Evolutionary conservation across 805 yeast genomes (phyloP), one percentile per base, ranked within the genome.

Genomic region (Jamesozyma lodderae): DNA sequence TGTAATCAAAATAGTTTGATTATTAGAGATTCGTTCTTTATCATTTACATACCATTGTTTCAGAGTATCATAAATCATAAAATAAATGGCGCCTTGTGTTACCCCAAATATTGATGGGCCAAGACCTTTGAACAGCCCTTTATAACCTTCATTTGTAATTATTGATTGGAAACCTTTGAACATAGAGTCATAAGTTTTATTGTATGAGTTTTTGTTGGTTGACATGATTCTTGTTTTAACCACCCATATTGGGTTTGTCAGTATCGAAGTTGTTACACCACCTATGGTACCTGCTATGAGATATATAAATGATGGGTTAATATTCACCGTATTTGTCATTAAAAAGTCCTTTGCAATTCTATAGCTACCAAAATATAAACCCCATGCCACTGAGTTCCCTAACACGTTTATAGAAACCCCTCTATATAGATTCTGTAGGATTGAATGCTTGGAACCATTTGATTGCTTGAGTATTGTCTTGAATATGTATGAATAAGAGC

Each of bases 171-270:
- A 50, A 1, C 94, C 94, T 42, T 76, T 75, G 15, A 51, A 9
- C 6, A 79, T 60, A 0, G 85, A 75, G 8, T 59, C 58, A 52
- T 86, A 85, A 0, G 43, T 53, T 32, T 41, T 44, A 13, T 31
- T 41, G 13, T 51, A 41, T 10, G 29, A 8, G 14, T 24, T 27
- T 18, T 42, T 36, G 33, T 55, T 53, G 11, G 57, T 72, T 15
- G 87, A 77, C 51, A 88, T 68, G 47, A 90, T 80, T 44, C 97
- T 69, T 0, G 98, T 92, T 59, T 92, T 92, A 15, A 92, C 58
- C 1, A 92, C 95, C 98, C 98, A 90, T 9, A 90, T 72, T 1
- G 98, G 98, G 54, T 87, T 92, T 1, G 98, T 88, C 13, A 83
- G 30, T 0, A 85, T 39, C 1, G 94, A 73, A 0, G 96, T 85